Evolutionary conservation across 306 rosid genomes (phyloP), one percentile per base, ranked within the genome.

Genomic region (Chamaecrista fasciculata): DNA sequence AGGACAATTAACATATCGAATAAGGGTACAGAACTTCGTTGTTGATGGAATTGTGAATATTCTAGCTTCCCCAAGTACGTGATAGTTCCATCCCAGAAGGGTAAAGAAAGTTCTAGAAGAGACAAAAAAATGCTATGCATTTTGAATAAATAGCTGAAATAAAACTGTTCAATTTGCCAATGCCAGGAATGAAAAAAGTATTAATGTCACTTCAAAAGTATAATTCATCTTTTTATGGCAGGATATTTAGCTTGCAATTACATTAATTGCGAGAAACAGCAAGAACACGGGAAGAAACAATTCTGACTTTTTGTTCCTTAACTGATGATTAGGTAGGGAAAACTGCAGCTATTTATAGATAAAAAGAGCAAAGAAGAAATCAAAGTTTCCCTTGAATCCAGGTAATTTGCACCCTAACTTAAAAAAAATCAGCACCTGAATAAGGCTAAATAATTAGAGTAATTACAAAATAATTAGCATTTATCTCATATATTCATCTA

Each of bases 1-100:
- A 86, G 33, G 57, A 82, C 58, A 63, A 47, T 44, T 28, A 76
- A 53, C 72, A 74, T 37, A 71, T 56, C 63, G 52, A 51, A 8
- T 72, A 42, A 78, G 75, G 79, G 67, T 50, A 43, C 11, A 50
- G 58, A 61, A 47, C 56, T 42, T 55, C 5, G 33, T 18, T 10
- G 66, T 26, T 33, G 31, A 67, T 26, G 57, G 19, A 62, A 43
- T 58, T 52, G 20, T 18, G 18, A 18, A 68, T 40, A 51, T 47
- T 53, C 48, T 2, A 63, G 58, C 55, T 40, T 59, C 51, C 49
- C 26, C 28, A 60, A 43, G 53, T 11, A 40, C 14, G 64, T 23
- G 25, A 63, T 48, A 42, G 23, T 48, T 50, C 24, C 61, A 37
- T 64, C 25, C 52, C 60, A 67, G 21, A 39, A 12, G 31, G 16